Evolutionary conservation across 345 rosid genomes (phyloP).

Genomic region (Boechera divaricarpa): DNA sequence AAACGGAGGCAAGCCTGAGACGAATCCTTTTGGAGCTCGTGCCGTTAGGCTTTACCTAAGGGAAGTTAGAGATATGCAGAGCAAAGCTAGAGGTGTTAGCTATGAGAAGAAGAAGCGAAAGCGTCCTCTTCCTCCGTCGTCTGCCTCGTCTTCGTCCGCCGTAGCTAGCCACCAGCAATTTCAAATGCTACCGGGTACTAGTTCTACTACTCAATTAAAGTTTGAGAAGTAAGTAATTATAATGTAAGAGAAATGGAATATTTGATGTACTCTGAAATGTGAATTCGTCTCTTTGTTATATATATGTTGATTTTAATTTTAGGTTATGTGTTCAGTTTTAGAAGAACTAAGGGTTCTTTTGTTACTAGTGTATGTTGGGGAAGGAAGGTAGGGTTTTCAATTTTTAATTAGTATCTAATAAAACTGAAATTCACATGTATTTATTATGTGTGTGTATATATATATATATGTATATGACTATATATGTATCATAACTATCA

Average conservation of each 20-base stretch:
- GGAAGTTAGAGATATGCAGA: constrained; percentile 72
- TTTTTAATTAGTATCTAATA: constrained; percentile 20
- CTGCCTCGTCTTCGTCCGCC: constrained; percentile 35
- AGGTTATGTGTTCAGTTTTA: constrained; percentile 29
- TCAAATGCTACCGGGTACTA: constrained; percentile 47
- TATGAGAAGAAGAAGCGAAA: constrained; percentile 80
- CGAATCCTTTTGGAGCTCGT: constrained; percentile 72
- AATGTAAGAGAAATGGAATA: constrained; percentile 11
- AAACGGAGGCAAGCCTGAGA: constrained; percentile 70
- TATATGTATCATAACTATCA: constrained; percentile 3
- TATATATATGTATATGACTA: not conserved
- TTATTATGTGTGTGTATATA: not conserved
- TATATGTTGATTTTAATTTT: constrained; percentile 31
- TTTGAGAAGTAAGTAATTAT: constrained; percentile 34
- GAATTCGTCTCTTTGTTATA: constrained; percentile 36
- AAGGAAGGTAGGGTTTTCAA: constrained; percentile 43
- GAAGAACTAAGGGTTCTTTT: constrained; percentile 37
- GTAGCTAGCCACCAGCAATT: constrained; percentile 43
- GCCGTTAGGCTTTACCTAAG: constrained; percentile 69
- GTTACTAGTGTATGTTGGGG: constrained; percentile 35
- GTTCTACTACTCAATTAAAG: constrained; percentile 38
- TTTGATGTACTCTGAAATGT: constrained; percentile 43
- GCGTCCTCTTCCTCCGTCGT: constrained; percentile 51
- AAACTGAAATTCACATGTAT: constrained; percentile 25
- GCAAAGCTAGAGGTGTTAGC: constrained; percentile 75